These are phyloP conservation scores for Mortierella sp. DNA, from an alignment of 371 early-diverging fungal genomes.

Conservation along the genomic window DNA sequence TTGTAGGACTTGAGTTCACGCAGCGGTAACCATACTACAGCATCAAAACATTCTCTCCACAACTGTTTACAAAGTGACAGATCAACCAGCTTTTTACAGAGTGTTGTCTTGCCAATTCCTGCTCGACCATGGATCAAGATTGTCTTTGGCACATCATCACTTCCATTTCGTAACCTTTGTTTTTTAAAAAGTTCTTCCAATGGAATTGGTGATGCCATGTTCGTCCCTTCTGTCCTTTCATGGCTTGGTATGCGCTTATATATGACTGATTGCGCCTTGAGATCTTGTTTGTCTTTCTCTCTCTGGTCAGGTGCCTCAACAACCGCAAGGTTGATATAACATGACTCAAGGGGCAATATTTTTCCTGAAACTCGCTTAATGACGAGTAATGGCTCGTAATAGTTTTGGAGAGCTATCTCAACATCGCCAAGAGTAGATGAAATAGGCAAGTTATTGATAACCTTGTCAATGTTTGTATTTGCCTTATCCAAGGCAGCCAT, in stretches of 20 bases:
- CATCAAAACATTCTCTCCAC: conserved; percentile 25
- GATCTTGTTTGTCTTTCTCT: conserved; percentile 17
- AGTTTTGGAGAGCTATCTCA: not conserved
- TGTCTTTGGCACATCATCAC: conserved; percentile 12
- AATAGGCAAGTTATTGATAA: too few relatives aligned
- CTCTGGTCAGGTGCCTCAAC: conserved; percentile 21
- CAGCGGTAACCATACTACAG: conserved; percentile 29
- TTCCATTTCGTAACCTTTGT: conserved; percentile 22
- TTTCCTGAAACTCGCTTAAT: conserved; percentile 27
- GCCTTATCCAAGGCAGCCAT: too few relatives aligned
- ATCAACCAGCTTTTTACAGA: conserved; percentile 27
- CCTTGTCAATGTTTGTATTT: too few relatives aligned
- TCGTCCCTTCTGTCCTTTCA: conserved; percentile 7
- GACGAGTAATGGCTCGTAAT: conserved; percentile 4
- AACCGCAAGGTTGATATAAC: conserved; percentile 25
- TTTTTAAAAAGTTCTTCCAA: conserved; percentile 26
- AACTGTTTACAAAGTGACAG: conserved; percentile 5
- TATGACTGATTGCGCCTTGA: conserved; percentile 15
- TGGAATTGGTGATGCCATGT: conserved; percentile 4
- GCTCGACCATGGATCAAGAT: conserved; percentile 17
- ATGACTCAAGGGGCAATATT: conserved; percentile 14
- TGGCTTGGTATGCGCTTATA: conserved; percentile 19
- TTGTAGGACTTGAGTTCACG: conserved; percentile 19
- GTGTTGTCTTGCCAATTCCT: conserved; percentile 17
- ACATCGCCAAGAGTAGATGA: not conserved